phyloP scores from a whole-genome alignment of 352 stramenopile genomes.

The Phytophthora foliorum region DNA sequence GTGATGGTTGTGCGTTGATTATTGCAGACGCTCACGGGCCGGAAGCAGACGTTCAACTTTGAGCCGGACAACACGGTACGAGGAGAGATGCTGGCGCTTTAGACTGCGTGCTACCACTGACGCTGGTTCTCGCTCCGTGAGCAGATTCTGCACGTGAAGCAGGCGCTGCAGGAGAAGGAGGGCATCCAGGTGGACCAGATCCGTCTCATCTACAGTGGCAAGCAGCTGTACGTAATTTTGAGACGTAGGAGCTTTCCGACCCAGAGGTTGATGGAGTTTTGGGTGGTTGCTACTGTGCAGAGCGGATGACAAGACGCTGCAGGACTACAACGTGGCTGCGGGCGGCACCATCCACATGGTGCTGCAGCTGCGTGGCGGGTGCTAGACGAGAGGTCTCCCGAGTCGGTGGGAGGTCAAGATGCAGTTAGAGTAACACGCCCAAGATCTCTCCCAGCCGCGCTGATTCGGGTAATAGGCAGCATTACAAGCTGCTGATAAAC shows the following conservation, averaged over 20 bases:
- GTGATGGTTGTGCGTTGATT: not conserved
- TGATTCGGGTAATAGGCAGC: conserved; percentile 21
- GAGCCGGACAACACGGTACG: conserved; percentile 86
- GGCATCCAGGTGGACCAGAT: conserved; percentile 94
- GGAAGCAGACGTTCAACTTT: conserved; percentile 93
- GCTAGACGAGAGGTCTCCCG: conserved; percentile 36
- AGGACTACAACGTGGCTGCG: conserved; percentile 97
- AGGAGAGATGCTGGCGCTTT: not conserved
- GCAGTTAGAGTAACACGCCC: conserved; percentile 42
- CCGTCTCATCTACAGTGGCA: conserved; percentile 97
- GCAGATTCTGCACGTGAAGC: conserved; percentile 97
- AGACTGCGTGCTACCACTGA: not conserved
- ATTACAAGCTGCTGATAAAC: conserved; percentile 21
- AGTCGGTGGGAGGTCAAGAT: not conserved
- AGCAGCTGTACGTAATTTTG: conserved; percentile 89
- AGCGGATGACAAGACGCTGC: conserved; percentile 96
- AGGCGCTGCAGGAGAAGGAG: conserved; percentile 99
- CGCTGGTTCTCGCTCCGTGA: not conserved
- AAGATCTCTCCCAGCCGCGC: conserved; percentile 2
- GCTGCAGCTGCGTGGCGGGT: conserved; percentile 96
- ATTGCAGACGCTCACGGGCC: conserved; percentile 82
- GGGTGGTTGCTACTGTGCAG: conserved; percentile 39
- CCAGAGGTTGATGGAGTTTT: conserved; percentile 6
- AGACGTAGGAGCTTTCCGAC: too few relatives aligned
- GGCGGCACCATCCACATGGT: conserved; percentile 99